Evolutionary conservation across 768 basidiomycete genomes (phyloP).

Genomic region (Pulveroboletus sp.): DNA sequence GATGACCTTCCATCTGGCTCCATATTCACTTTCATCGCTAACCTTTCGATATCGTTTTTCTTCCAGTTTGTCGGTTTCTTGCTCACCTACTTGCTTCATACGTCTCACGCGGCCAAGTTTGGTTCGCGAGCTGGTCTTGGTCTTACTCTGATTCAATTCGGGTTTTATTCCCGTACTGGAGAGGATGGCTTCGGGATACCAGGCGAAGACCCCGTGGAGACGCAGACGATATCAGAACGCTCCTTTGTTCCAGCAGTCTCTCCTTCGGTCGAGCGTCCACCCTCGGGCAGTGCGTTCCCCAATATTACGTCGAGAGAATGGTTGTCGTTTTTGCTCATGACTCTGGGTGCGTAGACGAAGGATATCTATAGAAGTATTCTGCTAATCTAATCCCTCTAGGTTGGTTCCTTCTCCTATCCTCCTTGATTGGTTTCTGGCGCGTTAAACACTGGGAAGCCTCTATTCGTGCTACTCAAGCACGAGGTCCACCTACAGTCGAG

Average conservation of each 20-base stretch:
- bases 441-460: conserved; percentile 81
- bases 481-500: conserved; percentile 29
- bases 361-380: not conserved
- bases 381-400: conserved; percentile 38
- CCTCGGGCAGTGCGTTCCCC: conserved; percentile 17
- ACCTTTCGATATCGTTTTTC: conserved; percentile 84
- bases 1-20: conserved; percentile 89
- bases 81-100: conserved; percentile 89
- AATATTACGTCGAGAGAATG: conserved; percentile 67
- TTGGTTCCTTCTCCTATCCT: conserved; percentile 89
- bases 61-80: conserved; percentile 96
- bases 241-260: conserved; percentile 22
- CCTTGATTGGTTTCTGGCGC: conserved; percentile 76
- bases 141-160: conserved; percentile 90
- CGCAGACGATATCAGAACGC: conserved; percentile 13
- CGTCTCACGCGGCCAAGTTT: conserved; percentile 88
- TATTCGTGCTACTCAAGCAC: conserved; percentile 43
- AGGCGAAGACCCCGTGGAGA: conserved; percentile 15
- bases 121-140: conserved; percentile 96
- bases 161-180: conserved; percentile 60
- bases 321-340: conserved; percentile 91
- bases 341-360: conserved; percentile 48
- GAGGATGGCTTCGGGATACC: conserved; percentile 26
- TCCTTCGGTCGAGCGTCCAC: conserved; percentile 21
- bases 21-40: conserved; percentile 64